phyloP scores from a whole-genome alignment of 2,329 filamentous ascomycete species.

The Trichoderma koningiopsis region DNA sequence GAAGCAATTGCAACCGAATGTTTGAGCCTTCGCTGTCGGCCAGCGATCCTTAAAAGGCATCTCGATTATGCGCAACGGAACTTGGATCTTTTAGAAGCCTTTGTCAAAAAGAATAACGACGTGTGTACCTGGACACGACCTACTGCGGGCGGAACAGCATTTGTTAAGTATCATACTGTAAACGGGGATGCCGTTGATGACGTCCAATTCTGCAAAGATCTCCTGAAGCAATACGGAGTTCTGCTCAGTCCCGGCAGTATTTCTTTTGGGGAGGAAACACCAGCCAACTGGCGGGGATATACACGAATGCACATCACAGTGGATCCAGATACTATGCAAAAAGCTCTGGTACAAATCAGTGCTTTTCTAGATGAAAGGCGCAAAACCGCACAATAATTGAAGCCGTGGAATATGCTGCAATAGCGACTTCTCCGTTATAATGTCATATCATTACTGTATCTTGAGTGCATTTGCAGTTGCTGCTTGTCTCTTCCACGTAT shows the following conservation, averaged over 20 bases:
- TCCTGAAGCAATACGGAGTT: neutral
- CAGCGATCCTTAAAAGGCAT: neutral
- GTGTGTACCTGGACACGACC: neutral
- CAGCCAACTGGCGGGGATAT: neutral
- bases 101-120: neutral
- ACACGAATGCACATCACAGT: neutral
- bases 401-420: neutral
- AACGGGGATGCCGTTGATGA: neutral
- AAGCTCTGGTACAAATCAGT: neutral
- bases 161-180: neutral
- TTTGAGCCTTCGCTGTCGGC: neutral
- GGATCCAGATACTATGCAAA: neutral
- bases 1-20: neutral
- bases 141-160: neutral
- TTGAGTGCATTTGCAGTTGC: no score
- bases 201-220: neutral
- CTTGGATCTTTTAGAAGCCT: neutral
- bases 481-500: no score
- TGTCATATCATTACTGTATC: no score
- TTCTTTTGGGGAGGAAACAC: neutral
- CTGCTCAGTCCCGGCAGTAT: neutral
- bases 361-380: neutral
- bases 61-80: neutral
- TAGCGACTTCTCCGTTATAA: neutral
- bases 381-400: neutral